Evolutionary conservation across 2,329 filamentous ascomycete genomes (phyloP).

Genomic region (Colletotrichum plurivorum): DNA sequence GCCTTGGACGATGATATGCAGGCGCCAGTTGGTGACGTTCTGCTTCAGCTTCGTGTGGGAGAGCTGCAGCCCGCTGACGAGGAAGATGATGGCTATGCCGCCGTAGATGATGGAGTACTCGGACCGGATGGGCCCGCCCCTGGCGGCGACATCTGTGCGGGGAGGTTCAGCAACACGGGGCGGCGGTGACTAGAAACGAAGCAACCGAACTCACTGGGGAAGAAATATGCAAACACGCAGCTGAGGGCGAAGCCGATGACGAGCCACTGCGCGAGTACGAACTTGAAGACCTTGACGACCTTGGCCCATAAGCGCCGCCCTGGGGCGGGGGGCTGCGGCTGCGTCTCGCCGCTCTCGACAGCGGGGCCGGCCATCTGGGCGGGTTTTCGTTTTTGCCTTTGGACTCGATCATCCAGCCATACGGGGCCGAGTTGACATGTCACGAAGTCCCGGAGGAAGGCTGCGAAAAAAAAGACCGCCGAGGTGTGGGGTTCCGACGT

Average conservation of each 20-base stretch:
- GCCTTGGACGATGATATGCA: constrained; percentile 77
- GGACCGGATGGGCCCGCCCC: constrained; percentile 65
- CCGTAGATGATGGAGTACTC: constrained; percentile 77
- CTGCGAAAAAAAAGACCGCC: neutral
- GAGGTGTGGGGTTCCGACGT: constrained; percentile 12
- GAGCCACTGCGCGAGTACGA: constrained; percentile 73
- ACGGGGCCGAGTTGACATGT: constrained; percentile 1
- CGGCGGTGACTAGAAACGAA: no score
- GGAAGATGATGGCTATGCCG: constrained; percentile 77
- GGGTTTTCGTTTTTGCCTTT: neutral
- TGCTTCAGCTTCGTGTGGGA: constrained; percentile 71
- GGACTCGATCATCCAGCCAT: neutral
- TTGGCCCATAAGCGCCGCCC: constrained; percentile 5
- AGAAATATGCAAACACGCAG: constrained; percentile 62
- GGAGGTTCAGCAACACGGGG: neutral
- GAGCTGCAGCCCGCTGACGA: constrained; percentile 79
- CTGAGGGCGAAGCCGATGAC: constrained; percentile 72
- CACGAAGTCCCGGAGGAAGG: neutral
- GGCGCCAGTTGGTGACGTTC: constrained; percentile 76
- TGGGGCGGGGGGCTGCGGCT: constrained; percentile 4
- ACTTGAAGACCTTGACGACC: constrained; percentile 39
- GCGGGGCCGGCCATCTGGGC: constrained; percentile 26
- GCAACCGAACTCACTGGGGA: constrained; percentile 53
- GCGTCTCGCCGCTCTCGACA: neutral
- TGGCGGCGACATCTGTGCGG: constrained; percentile 60